Conservation (phyloP, 371 early-diverging fungal species). For the Funneliformis caledonium region DNA sequence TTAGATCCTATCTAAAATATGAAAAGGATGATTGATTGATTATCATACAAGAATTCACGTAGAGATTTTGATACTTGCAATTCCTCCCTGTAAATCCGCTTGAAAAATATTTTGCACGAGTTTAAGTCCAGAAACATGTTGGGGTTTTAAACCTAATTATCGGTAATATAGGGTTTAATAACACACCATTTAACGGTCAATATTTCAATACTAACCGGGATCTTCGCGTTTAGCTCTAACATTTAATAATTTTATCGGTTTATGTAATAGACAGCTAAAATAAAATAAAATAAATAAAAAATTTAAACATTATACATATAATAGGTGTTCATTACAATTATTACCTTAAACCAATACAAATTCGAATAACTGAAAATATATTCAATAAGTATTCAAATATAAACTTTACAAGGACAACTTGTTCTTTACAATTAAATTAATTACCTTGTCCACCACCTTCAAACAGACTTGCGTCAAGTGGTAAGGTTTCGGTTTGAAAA, state of each 20-base stretch:
- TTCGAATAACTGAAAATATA: slow-evolving; percentile 20
- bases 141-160: slow-evolving; percentile 28
- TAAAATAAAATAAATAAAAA: not conserved
- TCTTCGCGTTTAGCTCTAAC: slow-evolving; percentile 3
- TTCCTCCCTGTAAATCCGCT: slow-evolving; percentile 12
- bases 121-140: slow-evolving; percentile 9
- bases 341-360: slow-evolving; percentile 19
- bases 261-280: slow-evolving; percentile 23
- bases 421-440: not conserved
- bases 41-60: not conserved
- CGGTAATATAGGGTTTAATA: too few species aligned
- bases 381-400: not conserved
- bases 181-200: not conserved
- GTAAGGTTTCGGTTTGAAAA: not conserved
- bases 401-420: too few species aligned
- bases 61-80: not conserved
- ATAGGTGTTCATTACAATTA: not conserved
- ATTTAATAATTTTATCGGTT: slow-evolving; percentile 12
- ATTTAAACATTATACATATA: not conserved
- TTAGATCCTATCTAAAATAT: slow-evolving; percentile 2
- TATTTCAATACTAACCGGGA: not conserved
- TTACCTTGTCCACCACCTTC: slow-evolving; percentile 35
- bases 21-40: not conserved
- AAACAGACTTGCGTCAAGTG: slow-evolving; percentile 5
- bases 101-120: slow-evolving; percentile 13